phyloP scores from a whole-genome alignment of 495 filamentous ascomycete species.

The Pyronema domesticum region DNA sequence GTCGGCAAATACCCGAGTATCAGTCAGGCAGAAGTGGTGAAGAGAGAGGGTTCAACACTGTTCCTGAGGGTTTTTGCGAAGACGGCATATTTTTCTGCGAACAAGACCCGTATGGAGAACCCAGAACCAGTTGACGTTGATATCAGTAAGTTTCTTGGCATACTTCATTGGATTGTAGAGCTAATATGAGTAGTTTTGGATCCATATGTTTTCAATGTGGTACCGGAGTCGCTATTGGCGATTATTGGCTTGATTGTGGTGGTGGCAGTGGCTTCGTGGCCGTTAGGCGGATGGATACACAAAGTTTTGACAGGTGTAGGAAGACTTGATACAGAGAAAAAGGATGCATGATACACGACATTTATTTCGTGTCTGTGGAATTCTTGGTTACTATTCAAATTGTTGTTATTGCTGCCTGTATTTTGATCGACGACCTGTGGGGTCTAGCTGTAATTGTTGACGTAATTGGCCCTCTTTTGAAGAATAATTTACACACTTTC shows the following conservation, averaged over 20 bases:
- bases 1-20: slow-evolving; percentile 12
- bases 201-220: slow-evolving; percentile 54
- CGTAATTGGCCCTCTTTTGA: too few species aligned
- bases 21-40: slow-evolving; percentile 2
- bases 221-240: slow-evolving; percentile 51
- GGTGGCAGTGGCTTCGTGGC: slow-evolving; percentile 30
- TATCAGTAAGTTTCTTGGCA: slow-evolving; percentile 33
- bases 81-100: slow-evolving; percentile 65
- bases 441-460: too few species aligned
- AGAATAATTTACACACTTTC: too few species aligned
- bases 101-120: slow-evolving; percentile 54
- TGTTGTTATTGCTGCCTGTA: too few species aligned
- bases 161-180: slow-evolving; percentile 6
- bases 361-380: too few species aligned
- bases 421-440: too few species aligned
- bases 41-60: slow-evolving; percentile 25
- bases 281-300: slow-evolving; percentile 17
- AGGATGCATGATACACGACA: not conserved
- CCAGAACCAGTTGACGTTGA: slow-evolving; percentile 64
- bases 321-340: not conserved
- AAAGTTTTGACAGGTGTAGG: slow-evolving; percentile 8
- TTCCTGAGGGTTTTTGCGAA: slow-evolving; percentile 60
- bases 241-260: slow-evolving; percentile 43
- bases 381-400: too few species aligned
- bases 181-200: slow-evolving; percentile 45